Evolutionary conservation across 257 asterid genomes (phyloP).

Genomic region (Euphrasia confusa): DNA sequence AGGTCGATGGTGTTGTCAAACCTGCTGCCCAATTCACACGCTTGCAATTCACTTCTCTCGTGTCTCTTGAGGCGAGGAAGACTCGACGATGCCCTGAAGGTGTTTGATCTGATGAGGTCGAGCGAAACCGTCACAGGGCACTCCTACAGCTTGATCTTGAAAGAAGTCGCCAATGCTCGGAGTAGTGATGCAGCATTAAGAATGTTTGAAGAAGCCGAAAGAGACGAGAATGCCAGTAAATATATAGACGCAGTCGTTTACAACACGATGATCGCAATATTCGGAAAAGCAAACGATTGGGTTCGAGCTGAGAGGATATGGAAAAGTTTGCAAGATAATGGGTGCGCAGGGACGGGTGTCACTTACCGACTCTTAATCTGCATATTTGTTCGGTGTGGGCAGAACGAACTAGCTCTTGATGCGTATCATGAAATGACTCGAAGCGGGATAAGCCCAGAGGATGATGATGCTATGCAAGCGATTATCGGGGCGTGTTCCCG

Average conservation of each 20-base stretch:
- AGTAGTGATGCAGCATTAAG: slow-evolving; percentile 49
- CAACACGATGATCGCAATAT: slow-evolving; percentile 77
- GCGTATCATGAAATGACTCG: slow-evolving; percentile 77
- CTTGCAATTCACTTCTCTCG: slow-evolving; percentile 81
- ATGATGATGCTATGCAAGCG: slow-evolving; percentile 75
- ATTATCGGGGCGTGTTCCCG: slow-evolving; percentile 77
- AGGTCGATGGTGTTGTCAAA: slow-evolving; percentile 62
- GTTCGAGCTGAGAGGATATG: slow-evolving; percentile 53
- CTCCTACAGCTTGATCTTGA: slow-evolving; percentile 65
- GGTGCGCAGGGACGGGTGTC: slow-evolving; percentile 49
- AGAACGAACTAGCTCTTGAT: slow-evolving; percentile 78
- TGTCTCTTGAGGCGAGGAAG: slow-evolving; percentile 61
- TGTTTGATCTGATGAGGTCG: slow-evolving; percentile 53
- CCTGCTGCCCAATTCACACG: slow-evolving; percentile 64
- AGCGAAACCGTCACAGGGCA: slow-evolving; percentile 53
- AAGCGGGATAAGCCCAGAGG: slow-evolving; percentile 45
- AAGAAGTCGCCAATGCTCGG: slow-evolving; percentile 58
- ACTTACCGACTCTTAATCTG: slow-evolving; percentile 77
- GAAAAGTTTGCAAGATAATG: slow-evolving; percentile 48
- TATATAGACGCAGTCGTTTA: slow-evolving; percentile 59
- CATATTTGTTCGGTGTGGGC: slow-evolving; percentile 71
- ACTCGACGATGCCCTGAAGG: slow-evolving; percentile 57
- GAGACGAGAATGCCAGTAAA: slow-evolving; percentile 32
- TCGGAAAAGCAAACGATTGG: slow-evolving; percentile 59
- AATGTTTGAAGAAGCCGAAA: slow-evolving; percentile 63